Conservation (phyloP, 2,329 filamentous ascomycete species). For the Paraconiothyrium sp. region DNA sequence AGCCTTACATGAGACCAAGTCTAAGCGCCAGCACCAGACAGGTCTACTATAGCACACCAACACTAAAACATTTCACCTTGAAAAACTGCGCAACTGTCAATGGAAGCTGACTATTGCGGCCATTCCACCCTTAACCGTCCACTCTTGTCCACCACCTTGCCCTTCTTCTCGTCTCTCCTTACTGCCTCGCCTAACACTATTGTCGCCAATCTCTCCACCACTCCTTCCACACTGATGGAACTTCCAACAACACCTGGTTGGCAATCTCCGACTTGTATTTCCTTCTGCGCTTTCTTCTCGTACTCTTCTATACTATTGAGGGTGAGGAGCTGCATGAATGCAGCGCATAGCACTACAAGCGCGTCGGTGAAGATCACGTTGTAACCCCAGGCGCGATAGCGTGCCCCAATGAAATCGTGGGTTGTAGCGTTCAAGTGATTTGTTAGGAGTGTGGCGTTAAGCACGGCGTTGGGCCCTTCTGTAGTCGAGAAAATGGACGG, state of each 20-base stretch:
- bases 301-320: constrained; percentile 39
- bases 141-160: constrained; percentile 30
- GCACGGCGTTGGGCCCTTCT: constrained; percentile 27
- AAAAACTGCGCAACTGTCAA: too few relatives aligned
- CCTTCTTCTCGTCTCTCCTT: constrained; percentile 46
- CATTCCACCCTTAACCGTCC: constrained; percentile 27
- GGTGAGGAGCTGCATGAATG: constrained; percentile 44
- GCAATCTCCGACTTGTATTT: constrained; percentile 42
- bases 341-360: constrained; percentile 45
- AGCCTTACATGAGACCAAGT: too few relatives aligned
- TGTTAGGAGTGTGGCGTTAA: constrained; percentile 42
- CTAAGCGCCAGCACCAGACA: too few relatives aligned
- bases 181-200: constrained; percentile 46
- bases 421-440: constrained; percentile 34
- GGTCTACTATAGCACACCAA: too few relatives aligned
- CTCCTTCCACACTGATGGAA: constrained; percentile 34
- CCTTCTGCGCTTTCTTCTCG: constrained; percentile 32
- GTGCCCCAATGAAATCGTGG: constrained; percentile 39
- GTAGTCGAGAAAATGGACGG: constrained; percentile 43
- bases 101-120: constrained; percentile 14
- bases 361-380: constrained; percentile 41
- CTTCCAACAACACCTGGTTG: constrained; percentile 33
- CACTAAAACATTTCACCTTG: too few relatives aligned
- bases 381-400: constrained; percentile 48
- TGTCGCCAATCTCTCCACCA: constrained; percentile 44